Base-by-base conservation (phyloP, 176 grass and related monocot species). In the Cenchrus americanus region DNA sequence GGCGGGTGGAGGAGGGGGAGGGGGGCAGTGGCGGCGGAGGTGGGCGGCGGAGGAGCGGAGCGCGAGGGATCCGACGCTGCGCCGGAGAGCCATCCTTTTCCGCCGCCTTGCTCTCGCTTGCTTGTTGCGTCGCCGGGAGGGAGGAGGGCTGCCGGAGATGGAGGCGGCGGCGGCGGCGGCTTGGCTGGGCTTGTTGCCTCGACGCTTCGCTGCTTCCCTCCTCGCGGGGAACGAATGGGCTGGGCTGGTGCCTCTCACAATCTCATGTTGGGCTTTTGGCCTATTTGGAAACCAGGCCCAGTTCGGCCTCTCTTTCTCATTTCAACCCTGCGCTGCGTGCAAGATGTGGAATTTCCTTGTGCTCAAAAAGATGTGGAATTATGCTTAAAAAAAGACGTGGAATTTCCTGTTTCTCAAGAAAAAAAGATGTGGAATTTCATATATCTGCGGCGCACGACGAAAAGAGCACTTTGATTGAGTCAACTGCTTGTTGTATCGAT, bases 11-110 rank as follows among this genome's bases (percentile, higher is more conserved):
- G 23, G 44, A 26, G 55, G 77, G 61, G 30, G 30, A 6, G 13
- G 30, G 14, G 18, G 82, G 66, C 22, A 40, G 18, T 54, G 8
- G 46, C 18, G 82, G 44, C 32, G 70, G 63, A 85, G 82, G 82
- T 63, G 81, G 43, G 68, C 22, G 46, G 83, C 54, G 52, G 78
- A 37, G 3, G 77, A 76, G 64, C 83, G 67, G 3, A 84, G 68
- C 14, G 75, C 59, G 4, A 79, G 24, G 49, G 81, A 84, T 66
- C 68, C 81, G 10, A 84, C 8, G 60, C 49, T 44, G 68, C 87
- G 87, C 4, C 75, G 60, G 81, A 88, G 75, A 74, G 67, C 81
- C 81, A 88, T 84, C 3, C 4, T 80, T 27, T 27, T 21, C 30
- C 2, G 23, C 15, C 23, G 26, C 49, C 10, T 19, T 49, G 15